These are phyloP conservation scores for Harringtonia aguacate DNA, from an alignment of 2,329 filamentous ascomycete species.

Conservation along the genomic window DNA sequence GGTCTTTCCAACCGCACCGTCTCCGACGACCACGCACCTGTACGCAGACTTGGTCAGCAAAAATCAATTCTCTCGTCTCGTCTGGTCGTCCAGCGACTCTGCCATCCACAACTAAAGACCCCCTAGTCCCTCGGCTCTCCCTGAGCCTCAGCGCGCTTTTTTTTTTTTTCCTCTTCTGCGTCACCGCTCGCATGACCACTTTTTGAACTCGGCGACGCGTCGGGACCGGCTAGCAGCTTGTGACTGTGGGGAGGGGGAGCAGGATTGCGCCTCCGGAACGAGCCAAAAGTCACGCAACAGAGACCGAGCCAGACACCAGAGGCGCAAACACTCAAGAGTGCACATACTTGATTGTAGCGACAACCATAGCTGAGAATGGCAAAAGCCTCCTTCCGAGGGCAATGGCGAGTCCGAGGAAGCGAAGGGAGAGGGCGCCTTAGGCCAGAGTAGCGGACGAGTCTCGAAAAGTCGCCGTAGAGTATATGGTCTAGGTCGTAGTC, in stretches of 20 bases:
- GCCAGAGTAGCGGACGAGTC: background rate
- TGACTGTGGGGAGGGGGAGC: too few species aligned
- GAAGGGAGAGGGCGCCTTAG: background rate
- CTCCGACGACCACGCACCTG: slow-evolving; percentile 97
- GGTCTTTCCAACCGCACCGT: slow-evolving; percentile 98
- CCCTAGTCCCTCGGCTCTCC: background rate
- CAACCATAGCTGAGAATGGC: slow-evolving; percentile 41
- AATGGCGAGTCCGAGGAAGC: background rate
- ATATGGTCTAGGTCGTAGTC: background rate
- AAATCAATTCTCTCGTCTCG: background rate
- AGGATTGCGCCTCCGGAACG: background rate
- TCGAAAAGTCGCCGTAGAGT: background rate
- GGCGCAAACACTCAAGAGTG: slow-evolving; percentile 12
- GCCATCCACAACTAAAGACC: background rate
- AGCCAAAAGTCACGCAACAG: background rate
- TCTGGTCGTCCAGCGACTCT: too few species aligned
- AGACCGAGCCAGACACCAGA: slow-evolving; percentile 1
- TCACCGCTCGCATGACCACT: too few species aligned
- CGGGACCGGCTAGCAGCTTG: too few species aligned
- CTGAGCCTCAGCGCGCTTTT: background rate
- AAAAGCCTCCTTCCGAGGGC: slow-evolving; percentile 1
- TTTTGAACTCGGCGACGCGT: too few species aligned
- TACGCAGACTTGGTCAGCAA: slow-evolving; percentile 2
- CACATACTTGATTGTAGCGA: slow-evolving; percentile 55
- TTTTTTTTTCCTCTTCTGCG: background rate